Evolutionary conservation across 257 asterid species (phyloP), one percentile per base, ranked within the genome.

Genomic region (Pogostemon cablin): DNA sequence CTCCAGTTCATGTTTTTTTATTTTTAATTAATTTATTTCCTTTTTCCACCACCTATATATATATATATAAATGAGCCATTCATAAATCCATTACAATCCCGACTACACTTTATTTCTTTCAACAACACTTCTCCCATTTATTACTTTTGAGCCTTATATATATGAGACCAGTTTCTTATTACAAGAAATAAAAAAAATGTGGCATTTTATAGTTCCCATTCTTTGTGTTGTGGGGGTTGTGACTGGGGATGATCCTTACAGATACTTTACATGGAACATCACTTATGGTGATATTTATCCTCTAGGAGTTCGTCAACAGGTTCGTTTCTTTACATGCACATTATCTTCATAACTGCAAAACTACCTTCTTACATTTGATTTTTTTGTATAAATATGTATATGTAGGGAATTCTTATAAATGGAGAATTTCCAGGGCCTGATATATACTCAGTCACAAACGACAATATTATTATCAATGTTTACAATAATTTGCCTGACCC

Each of bases 351-450:
- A 54, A 7, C 10, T 9, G 53, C 4, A 47, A 20, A 20, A 4
- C 52, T 2, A 46, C n/a, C 2, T 53, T 53, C 2, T 53, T 25
- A 0, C 11, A 20, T 54, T 25, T 15, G 11, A 53, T 9, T 9
- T 9, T 9, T 10, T 12, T 48, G 20, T 9, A 4, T 46, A 9
- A 3, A 46, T 46, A 11, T 11, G 54, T 48, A 44, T 10, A 0
- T 68, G 68, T 83, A 91, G 95, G 97, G 88, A 48, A 87, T 91
- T 62, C 74, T 91, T 40, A 84, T 91, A 44, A 91, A 91, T 71
- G 96, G 90, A 0, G 86, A 86, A 65, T 91, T 91, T 81, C 98
- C 96, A 0, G 96, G 98, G 15, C 98, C 98, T 4, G 83, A 83
- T 4, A 75, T 92, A 55, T 35, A 77, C 25, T 65, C 87, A 4